Evolutionary conservation across 441 rosid species (phyloP).

Genomic region (Populus hybrid): DNA sequence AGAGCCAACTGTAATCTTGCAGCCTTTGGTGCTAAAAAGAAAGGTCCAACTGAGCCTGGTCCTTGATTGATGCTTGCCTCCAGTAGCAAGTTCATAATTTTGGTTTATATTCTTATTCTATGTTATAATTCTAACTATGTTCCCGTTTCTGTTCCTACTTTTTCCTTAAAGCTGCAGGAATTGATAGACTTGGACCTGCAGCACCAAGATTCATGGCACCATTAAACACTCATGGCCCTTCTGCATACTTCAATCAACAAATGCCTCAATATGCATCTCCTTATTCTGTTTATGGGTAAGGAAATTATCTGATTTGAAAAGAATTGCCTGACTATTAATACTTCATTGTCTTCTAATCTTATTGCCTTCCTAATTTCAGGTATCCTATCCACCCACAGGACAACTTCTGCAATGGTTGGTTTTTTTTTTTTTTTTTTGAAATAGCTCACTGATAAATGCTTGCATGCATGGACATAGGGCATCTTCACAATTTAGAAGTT

Average conservation of each 20-base stretch:
- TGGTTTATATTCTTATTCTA: background rate
- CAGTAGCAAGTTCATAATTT: background rate
- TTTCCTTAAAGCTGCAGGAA: background rate
- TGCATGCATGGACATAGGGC: background rate
- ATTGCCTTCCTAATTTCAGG: background rate
- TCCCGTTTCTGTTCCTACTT: background rate
- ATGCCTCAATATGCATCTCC: background rate
- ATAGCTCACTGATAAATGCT: background rate
- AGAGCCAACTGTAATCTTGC: constrained; percentile 54
- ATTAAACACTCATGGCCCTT: background rate
- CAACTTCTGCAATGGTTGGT: background rate
- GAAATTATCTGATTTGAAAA: background rate
- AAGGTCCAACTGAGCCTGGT: background rate
- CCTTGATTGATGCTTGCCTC: background rate
- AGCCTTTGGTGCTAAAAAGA: constrained; percentile 23
- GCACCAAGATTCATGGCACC: background rate
- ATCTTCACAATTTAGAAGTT: background rate
- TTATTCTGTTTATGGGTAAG: background rate
- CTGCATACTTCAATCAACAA: background rate
- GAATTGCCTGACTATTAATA: background rate
- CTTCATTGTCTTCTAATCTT: background rate
- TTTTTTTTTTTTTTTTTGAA: background rate
- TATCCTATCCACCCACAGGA: background rate
- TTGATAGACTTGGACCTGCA: background rate
- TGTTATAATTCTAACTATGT: background rate